Evolutionary conservation across 2,329 filamentous ascomycete genomes (phyloP), one percentile per base, ranked within the genome.

Genomic region (Lasiodiplodia citricola): DNA sequence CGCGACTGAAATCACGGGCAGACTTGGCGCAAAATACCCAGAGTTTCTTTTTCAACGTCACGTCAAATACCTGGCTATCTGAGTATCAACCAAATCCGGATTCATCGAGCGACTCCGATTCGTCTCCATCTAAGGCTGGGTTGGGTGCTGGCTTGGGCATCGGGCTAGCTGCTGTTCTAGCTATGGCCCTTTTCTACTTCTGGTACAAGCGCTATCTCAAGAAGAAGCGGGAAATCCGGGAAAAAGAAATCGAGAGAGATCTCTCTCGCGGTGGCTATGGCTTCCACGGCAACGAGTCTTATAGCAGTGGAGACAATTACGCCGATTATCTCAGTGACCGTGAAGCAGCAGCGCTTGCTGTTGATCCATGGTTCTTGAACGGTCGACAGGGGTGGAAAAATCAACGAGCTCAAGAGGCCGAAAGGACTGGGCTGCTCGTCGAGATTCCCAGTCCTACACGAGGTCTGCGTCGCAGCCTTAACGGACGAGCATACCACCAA

Each of bases 1-100:
- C 73, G 2, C 78, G 80, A 1, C 76, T 75, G 51, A 71, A 75
- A 28, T 75, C 76, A 55, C 82, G 84, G 57, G 78, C 78, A 2
- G 73, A 70, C 8, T 73, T 77, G 41, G 72, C 74, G 5, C 67
- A 76, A 62, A 87, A 84, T 73, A 79, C 79, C n/a, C 73, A 83
- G 71, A 74, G 84, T 8, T 85, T 86, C 72, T 85, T 91, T 62
- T 87, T 88, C 77, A 91, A 92, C 73, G 81, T 85, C 2, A 88
- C 87, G 0, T 89, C 88, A 7, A 85, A 84, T 70, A 78, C 80
- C 11, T 91, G 89, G 89, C 74, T 85, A 2, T 80, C 83, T 2
- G 82, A 84, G 4, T 92, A 91, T 72, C 81, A 80, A 2, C 85
- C 85, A 85, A 2, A 71, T 75, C 2, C 67, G 72, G 4, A 68